A percentile compares a stretch with the other conserved stretches of the same genome.
Conservation (phyloP, 352 stramenopile genomes). For the Phytophthora crassamura region DNA sequence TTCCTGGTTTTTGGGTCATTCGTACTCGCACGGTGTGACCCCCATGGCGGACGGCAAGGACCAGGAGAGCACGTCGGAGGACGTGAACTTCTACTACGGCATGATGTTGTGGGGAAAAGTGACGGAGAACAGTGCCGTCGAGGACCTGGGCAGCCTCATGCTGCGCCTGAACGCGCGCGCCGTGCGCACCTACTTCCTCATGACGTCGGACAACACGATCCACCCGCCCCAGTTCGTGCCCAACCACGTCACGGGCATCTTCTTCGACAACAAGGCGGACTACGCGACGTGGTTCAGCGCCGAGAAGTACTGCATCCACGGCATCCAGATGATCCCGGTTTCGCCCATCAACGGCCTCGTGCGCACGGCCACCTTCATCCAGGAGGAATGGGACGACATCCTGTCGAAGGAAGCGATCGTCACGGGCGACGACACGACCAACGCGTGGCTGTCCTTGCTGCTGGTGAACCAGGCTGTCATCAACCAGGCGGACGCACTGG, state of each 20-base stretch:
- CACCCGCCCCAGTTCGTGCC: constrained; percentile 68
- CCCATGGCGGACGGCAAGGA: constrained; percentile 78
- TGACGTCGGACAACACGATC: constrained; percentile 69
- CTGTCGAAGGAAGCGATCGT: constrained; percentile 76
- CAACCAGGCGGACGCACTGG: constrained; percentile 57
- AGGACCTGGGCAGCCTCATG: constrained; percentile 80
- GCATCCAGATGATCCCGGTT: constrained; percentile 84
- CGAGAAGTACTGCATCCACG: constrained; percentile 83
- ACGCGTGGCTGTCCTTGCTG: constrained; percentile 77
- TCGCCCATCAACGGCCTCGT: constrained; percentile 78
- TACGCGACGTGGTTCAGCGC: constrained; percentile 83
- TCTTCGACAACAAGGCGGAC: constrained; percentile 82
- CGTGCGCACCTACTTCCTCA: constrained; percentile 81
- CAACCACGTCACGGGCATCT: constrained; percentile 84
- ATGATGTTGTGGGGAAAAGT: constrained; percentile 83
- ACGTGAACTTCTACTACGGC: constrained; percentile 85
- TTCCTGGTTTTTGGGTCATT: constrained; percentile 80
- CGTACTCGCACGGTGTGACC: constrained; percentile 76
- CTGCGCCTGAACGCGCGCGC: constrained; percentile 69
- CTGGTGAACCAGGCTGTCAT: constrained; percentile 77
- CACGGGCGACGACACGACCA: constrained; percentile 33
- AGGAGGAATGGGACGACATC: constrained; percentile 83
- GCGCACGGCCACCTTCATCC: constrained; percentile 63
- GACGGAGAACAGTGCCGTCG: constrained; percentile 59
- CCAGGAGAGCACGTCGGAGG: constrained; percentile 77